phyloP scores from a whole-genome alignment of 768 basidiomycete species.

The Leccinum pellstonianum region DNA sequence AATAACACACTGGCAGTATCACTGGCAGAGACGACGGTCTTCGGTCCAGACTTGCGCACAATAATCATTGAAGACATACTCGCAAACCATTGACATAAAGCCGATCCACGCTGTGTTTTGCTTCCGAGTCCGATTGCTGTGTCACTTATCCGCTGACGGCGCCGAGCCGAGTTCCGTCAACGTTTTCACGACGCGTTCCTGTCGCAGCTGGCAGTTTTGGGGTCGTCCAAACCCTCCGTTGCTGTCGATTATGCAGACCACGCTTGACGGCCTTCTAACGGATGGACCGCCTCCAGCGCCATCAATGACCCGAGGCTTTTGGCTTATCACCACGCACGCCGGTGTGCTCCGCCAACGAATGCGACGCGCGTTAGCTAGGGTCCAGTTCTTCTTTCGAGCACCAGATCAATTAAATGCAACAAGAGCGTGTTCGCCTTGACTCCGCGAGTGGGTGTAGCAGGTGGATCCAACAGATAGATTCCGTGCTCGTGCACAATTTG shows the following conservation, averaged over 20 bases:
- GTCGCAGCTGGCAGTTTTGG: slow-evolving; percentile 34
- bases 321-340: slow-evolving; percentile 14
- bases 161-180: slow-evolving; percentile 4
- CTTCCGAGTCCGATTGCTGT: slow-evolving; percentile 2
- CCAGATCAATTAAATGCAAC: slow-evolving; percentile 9
- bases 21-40: too few relatives aligned
- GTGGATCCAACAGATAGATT: slow-evolving; percentile 13
- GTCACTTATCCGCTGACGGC: slow-evolving; percentile 14
- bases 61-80: slow-evolving; percentile 4
- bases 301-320: neutral
- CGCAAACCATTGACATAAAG: slow-evolving; percentile 30
- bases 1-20: neutral
- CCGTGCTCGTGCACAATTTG: slow-evolving; percentile 2
- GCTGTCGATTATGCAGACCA: slow-evolving; percentile 2
- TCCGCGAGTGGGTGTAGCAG: slow-evolving; percentile 11
- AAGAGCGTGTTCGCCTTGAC: slow-evolving; percentile 20
- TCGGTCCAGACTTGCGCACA: neutral
- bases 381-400: slow-evolving; percentile 13
- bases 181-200: slow-evolving; percentile 21
- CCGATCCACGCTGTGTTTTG: neutral
- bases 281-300: neutral
- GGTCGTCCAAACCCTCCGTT: slow-evolving; percentile 20
- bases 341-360: neutral
- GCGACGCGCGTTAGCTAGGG: slow-evolving; percentile 18
- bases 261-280: neutral